Evolutionary conservation across 1,139 yeast genomes (phyloP).

Genomic region (Pichia sp.): DNA sequence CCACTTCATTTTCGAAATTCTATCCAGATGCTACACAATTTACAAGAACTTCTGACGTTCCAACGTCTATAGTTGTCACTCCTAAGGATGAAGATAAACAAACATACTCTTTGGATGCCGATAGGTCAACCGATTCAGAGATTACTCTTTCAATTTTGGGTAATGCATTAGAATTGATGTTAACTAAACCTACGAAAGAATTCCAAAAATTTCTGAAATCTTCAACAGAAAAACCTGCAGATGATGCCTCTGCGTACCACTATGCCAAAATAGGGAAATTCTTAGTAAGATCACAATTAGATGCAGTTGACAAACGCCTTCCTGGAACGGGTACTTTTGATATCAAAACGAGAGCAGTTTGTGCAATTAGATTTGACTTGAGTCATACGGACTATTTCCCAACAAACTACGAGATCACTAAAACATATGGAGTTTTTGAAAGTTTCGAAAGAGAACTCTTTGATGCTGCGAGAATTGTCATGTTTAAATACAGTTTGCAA

Average conservation of each 20-base stretch:
- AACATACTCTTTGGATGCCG: slow-evolving; percentile 65
- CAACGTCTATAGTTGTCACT: slow-evolving; percentile 41
- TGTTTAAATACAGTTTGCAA: slow-evolving; percentile 82
- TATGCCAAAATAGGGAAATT: slow-evolving; percentile 68
- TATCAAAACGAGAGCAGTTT: slow-evolving; percentile 84
- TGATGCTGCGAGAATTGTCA: slow-evolving; percentile 71
- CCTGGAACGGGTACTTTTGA: slow-evolving; percentile 95
- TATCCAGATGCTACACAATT: slow-evolving; percentile 34
- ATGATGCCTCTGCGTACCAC: slow-evolving; percentile 47
- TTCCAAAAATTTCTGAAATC: slow-evolving; percentile 24
- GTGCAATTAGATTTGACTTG: slow-evolving; percentile 77
- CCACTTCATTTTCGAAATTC: slow-evolving; percentile 41
- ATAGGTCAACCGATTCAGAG: slow-evolving; percentile 64
- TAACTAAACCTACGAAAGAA: slow-evolving; percentile 50
- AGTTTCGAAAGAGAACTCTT: slow-evolving; percentile 74
- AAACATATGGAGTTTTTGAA: slow-evolving; percentile 60
- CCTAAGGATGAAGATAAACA: slow-evolving; percentile 35
- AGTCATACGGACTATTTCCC: slow-evolving; percentile 52
- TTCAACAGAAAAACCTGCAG: slow-evolving; percentile 11
- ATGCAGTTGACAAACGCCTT: slow-evolving; percentile 67
- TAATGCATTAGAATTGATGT: slow-evolving; percentile 66
- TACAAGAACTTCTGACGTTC: slow-evolving; percentile 36
- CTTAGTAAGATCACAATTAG: slow-evolving; percentile 85
- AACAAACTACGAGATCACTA: slow-evolving; percentile 62
- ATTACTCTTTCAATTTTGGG: slow-evolving; percentile 76